Percentiles rank a stretch among this genome's conserved stretches.
Evolutionary conservation across 805 yeast species (phyloP).

Genomic region (Lipomyces yamadae): DNA sequence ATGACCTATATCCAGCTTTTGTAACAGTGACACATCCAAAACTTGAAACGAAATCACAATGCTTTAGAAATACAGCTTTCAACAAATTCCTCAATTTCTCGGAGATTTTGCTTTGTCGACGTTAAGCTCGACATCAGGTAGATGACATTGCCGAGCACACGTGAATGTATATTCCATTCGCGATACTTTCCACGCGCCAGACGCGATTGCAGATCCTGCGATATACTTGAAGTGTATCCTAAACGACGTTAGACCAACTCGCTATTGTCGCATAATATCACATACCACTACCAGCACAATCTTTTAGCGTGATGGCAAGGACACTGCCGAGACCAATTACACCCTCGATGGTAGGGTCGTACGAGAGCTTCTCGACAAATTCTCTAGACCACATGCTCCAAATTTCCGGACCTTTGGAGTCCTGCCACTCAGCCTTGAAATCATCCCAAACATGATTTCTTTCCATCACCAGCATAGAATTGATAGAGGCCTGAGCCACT

Average conservation of each 20-base stretch:
- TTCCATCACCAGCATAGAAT: slow-evolving; percentile 21
- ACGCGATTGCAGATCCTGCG: slow-evolving; percentile 7
- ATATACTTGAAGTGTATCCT: slow-evolving; percentile 6
- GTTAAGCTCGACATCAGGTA: slow-evolving; percentile 35
- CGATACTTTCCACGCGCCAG: neutral
- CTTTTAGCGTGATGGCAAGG: slow-evolving; percentile 36
- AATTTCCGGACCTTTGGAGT: slow-evolving; percentile 11
- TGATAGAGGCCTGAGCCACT: slow-evolving; percentile 37
- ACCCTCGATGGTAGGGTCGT: slow-evolving; percentile 27
- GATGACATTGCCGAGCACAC: slow-evolving; percentile 40
- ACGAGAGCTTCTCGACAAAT: slow-evolving; percentile 32
- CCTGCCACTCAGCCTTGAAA: slow-evolving; percentile 32
- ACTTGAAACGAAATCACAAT: too few species aligned
- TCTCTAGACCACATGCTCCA: slow-evolving; percentile 39
- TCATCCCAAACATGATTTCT: slow-evolving; percentile 27
- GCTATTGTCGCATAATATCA: slow-evolving; percentile 20
- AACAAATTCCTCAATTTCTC: neutral
- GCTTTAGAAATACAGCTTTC: neutral
- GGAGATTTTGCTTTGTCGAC: neutral
- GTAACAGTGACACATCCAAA: too few species aligned
- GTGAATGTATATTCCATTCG: slow-evolving; percentile 38
- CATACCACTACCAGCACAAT: slow-evolving; percentile 24
- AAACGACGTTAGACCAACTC: slow-evolving; percentile 11
- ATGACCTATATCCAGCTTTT: too few species aligned
- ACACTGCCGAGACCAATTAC: slow-evolving; percentile 39